phyloP scores from a whole-genome alignment of 106 monocot species.

The Chionographis japonica region DNA sequence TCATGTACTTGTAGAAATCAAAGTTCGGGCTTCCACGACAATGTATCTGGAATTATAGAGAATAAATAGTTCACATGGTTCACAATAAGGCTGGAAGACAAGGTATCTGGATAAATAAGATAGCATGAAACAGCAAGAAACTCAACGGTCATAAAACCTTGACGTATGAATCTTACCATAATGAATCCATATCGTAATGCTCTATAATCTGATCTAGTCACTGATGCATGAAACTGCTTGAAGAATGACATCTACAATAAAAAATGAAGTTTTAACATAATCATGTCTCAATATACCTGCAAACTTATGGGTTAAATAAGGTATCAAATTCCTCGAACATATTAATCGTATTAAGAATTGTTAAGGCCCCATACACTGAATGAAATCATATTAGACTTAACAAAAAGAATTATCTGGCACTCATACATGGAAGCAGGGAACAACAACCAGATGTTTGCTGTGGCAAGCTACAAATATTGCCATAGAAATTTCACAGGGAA shows the following conservation, averaged over 20 bases:
- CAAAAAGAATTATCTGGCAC: too few relatives aligned
- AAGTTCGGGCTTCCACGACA: conserved; percentile 35
- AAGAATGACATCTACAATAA: conserved; percentile 68
- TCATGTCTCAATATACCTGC: too few relatives aligned
- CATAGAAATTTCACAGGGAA: too few relatives aligned
- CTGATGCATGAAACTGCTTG: conserved; percentile 85
- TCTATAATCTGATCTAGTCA: conserved; percentile 70
- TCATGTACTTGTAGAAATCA: conserved; percentile 83
- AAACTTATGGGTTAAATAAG: too few relatives aligned
- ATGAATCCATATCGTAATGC: conserved; percentile 69
- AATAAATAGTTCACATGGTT: background rate
- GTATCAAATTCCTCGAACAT: too few relatives aligned
- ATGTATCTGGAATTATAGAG: conserved; percentile 45
- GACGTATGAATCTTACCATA: conserved; percentile 27
- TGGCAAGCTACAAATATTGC: too few relatives aligned
- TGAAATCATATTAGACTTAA: too few relatives aligned
- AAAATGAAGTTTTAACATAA: background rate
- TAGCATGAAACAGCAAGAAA: conserved; percentile 2
- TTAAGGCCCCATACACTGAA: too few relatives aligned
- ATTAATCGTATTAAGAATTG: too few relatives aligned
- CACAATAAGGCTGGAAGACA: background rate
- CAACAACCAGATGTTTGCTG: too few relatives aligned
- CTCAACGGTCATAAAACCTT: background rate
- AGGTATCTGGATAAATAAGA: background rate
- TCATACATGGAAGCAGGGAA: too few relatives aligned